Evolutionary conservation across 2,329 filamentous ascomycete species (phyloP).

Genomic region (Diaporthe australafricana): DNA sequence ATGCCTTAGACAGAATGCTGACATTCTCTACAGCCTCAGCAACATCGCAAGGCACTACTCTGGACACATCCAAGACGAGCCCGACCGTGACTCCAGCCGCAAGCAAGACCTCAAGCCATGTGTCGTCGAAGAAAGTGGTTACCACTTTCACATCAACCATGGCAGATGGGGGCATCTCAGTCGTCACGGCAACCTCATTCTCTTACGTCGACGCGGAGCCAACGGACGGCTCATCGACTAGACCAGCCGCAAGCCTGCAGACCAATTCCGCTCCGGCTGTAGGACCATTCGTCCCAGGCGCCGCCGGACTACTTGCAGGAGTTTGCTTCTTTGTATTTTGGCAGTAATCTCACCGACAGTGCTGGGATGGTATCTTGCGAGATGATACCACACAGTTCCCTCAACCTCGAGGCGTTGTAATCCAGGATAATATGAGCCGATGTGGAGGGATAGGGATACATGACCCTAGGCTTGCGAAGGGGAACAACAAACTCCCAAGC

Average conservation of each 20-base stretch:
- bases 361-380: background rate
- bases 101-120: slow-evolving; percentile 43
- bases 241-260: slow-evolving; percentile 49
- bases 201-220: slow-evolving; percentile 55
- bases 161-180: slow-evolving; percentile 56
- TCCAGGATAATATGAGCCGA: background rate
- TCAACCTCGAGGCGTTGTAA: background rate
- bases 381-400: background rate
- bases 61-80: slow-evolving; percentile 32
- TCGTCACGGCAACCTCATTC: slow-evolving; percentile 62
- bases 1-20: background rate
- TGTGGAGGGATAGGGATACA: too few relatives aligned
- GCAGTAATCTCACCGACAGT: background rate
- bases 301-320: slow-evolving; percentile 1
- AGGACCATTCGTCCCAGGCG: slow-evolving; percentile 1
- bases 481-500: background rate
- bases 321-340: slow-evolving; percentile 1
- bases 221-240: slow-evolving; percentile 46
- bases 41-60: slow-evolving; percentile 25
- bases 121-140: slow-evolving; percentile 45
- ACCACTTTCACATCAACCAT: slow-evolving; percentile 60
- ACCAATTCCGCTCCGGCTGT: slow-evolving; percentile 42
- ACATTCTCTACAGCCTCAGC: background rate
- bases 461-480: background rate
- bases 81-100: background rate